These are phyloP conservation scores for Psidium friedrichsthalianum DNA, from an alignment of 345 rosid genomes.

Conservation along the genomic window DNA sequence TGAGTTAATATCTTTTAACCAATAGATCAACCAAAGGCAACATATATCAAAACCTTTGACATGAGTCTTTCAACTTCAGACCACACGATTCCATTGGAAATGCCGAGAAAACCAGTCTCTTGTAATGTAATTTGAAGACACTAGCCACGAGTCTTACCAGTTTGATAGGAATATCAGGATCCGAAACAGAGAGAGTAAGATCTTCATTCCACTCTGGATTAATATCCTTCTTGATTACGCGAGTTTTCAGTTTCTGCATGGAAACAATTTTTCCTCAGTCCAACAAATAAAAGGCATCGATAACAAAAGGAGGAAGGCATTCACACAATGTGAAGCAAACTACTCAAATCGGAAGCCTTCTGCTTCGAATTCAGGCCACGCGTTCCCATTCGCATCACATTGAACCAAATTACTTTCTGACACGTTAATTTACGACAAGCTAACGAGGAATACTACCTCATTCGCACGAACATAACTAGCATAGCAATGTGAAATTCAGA, in stretches of 20 bases:
- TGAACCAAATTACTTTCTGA: neutral
- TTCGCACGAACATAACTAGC: neutral
- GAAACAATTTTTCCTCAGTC: neutral
- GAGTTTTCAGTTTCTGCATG: conserved; percentile 30
- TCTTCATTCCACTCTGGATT: conserved; percentile 44
- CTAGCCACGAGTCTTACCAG: conserved; percentile 12
- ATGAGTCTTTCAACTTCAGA: neutral
- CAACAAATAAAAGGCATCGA: neutral
- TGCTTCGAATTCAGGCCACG: neutral
- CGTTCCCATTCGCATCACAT: neutral
- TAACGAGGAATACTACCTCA: neutral
- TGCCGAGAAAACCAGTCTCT: neutral
- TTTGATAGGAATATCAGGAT: conserved; percentile 20
- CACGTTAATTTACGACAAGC: neutral
- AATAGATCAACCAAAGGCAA: neutral
- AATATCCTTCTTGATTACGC: conserved; percentile 27
- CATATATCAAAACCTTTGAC: neutral
- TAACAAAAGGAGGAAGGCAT: neutral
- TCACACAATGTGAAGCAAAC: neutral
- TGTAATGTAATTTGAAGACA: neutral
- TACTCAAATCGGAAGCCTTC: neutral
- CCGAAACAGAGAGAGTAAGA: conserved; percentile 26
- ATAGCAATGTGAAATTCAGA: neutral
- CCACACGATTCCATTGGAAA: neutral
- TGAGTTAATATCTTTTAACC: neutral